These are phyloP conservation scores for Euphorbia peplus DNA, from an alignment of 345 rosid species.

Conservation along the genomic window DNA sequence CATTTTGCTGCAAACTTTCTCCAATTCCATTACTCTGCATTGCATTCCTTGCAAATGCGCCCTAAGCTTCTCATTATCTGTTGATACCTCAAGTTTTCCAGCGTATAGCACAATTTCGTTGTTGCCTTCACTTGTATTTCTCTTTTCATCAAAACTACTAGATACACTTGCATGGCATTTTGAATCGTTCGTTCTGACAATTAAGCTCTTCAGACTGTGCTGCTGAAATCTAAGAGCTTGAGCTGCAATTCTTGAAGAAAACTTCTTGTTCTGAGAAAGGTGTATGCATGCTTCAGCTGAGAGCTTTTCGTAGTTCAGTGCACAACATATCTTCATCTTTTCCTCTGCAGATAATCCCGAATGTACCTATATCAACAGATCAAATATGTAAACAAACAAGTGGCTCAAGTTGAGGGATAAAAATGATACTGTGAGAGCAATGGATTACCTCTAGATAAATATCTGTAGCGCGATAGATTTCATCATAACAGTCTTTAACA, in stretches of 20 bases:
- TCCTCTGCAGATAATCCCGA: slow-evolving; percentile 64
- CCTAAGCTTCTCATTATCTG: slow-evolving; percentile 47
- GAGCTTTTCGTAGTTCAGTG: slow-evolving; percentile 67
- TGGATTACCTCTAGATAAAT: slow-evolving; percentile 72
- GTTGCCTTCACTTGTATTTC: slow-evolving; percentile 21
- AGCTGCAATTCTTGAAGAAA: slow-evolving; percentile 44
- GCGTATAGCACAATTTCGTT: slow-evolving; percentile 43
- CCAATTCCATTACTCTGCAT: slow-evolving; percentile 77
- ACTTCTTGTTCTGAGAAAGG: slow-evolving; percentile 53
- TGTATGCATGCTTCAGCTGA: slow-evolving; percentile 53
- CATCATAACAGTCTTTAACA: slow-evolving; percentile 62
- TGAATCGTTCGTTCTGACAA: slow-evolving; percentile 23
- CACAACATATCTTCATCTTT: slow-evolving; percentile 53
- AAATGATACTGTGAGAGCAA: slow-evolving; percentile 6
- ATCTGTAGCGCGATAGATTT: slow-evolving; percentile 65
- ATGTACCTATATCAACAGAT: slow-evolving; percentile 50
- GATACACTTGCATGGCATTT: slow-evolving; percentile 23
- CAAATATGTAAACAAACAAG: background rate
- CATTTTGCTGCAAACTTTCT: slow-evolving; percentile 78
- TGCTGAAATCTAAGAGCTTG: slow-evolving; percentile 48
- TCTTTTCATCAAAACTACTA: slow-evolving; percentile 22
- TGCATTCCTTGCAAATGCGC: slow-evolving; percentile 76
- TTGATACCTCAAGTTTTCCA: slow-evolving; percentile 42
- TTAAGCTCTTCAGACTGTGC: slow-evolving; percentile 43
- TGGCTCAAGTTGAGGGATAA: background rate